Evolutionary conservation across 371 early-diverging fungal genomes (phyloP), one percentile per base, ranked within the genome.

Genomic region (Conidiobolus incongruus): DNA sequence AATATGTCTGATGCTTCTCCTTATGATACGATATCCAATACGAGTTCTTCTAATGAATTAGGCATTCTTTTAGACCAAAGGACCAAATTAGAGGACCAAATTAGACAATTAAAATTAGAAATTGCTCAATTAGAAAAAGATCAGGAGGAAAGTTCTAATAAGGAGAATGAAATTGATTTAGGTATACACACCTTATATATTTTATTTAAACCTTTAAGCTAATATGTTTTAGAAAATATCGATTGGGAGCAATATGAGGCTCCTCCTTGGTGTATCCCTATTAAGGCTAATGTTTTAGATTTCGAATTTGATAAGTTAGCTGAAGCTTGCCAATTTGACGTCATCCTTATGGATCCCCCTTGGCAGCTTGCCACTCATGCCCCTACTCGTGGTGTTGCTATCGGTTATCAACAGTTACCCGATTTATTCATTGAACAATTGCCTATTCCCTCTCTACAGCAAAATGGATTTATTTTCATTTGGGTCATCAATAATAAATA

Each of bases 401-500:
- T 91, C 48, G 84, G 79, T 1, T 91, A 91, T 61, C 86, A 87
- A 57, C 89, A 88, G 61, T 68, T 91, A 6, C 88, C 89, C 4
- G 92, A 91, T 62, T 61, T 75, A 15, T 76, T 79, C 49, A 89
- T 91, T 41, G 88, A 86, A 48, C 74, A 76, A 13, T 61, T 91
- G 11, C 92, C 92, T 13, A 81, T 91, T 36, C 74, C 70, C 6
- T 65, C 73, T 49, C 70, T 91, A 36, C 83, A 82, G 50, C 62
- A 64, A 24, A 76, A 82, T 45, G 92, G 92, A 13, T 87, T 89
- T 52, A 65, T 89, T 8, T 91, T 91, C 52, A 83, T 91, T 37
- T 91, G 92, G 92, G 90, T 89, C 20, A 89, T 91, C 59, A 91
- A 91, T 59, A 83, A 81, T 70, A 91, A 89, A 59, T 91, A 84